Evolutionary conservation across 768 basidiomycete species (phyloP), one percentile per base, ranked within the genome.

Genomic region (Termitomyces sp.): DNA sequence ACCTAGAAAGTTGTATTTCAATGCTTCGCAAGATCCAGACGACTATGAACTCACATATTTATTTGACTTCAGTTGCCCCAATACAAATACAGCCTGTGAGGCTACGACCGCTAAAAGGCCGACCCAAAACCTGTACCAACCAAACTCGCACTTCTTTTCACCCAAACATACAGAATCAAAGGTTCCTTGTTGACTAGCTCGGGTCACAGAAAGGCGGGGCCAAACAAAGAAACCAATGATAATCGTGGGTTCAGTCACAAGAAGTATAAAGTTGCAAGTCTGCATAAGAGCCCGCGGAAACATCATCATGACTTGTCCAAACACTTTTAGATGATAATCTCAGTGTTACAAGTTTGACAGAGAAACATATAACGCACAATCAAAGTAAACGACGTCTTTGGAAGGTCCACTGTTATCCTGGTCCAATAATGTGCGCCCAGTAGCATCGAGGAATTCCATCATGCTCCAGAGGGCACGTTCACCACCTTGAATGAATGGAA

Each of bases 391-490:
- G 2, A 72, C 67, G 46, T 69, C 67, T 31, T 36, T 70, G 4
- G 64, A 58, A 22, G 63, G 61, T 2, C 68, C 63, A 53, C 66
- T 59, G 43, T 63, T 67, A 54, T 73, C 74, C 46, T 73, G 70
- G 43, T 86, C 79, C 26, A 87, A 71, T 31, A 93, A 69, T 2
- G 75, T 75, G 7, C 77, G 47, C 8, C 85, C 88, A 0, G 84
- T 82, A 3, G 77, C 81, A 50, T 76, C 70, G 0, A 83, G 73
- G 1, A 78, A 76, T 60, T 92, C 88, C 81, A 93, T 81, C 86
- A 92, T 89, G 3, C 83, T 78, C 90, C 90, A 93, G 9, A 94
- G 71, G 8, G 86, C 73, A 36, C 65, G 62, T 36, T 68, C 73
- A 57, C 72, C 77, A 0, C 85, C 86, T 2, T 74, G 67, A 31